phyloP scores from a whole-genome alignment of 1,284 basidiomycete species.

The Vanrija pseudolonga region DNA sequence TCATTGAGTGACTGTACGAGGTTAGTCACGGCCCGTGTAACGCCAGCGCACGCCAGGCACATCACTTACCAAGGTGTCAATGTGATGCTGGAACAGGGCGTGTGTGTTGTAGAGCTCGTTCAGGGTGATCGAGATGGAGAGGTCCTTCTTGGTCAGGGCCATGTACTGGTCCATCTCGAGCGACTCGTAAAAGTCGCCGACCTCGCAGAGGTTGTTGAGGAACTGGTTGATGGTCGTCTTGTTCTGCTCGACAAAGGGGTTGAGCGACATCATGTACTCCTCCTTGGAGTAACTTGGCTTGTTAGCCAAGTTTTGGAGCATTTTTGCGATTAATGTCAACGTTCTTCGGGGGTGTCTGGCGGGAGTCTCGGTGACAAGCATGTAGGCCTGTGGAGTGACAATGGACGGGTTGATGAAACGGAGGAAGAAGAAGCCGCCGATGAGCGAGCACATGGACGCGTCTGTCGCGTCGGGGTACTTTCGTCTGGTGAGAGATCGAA shows the following conservation, averaged over 20 bases:
- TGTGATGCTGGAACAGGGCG: constrained; percentile 87
- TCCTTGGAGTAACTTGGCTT: constrained; percentile 98
- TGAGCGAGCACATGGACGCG: constrained; percentile 95
- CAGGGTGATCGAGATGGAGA: constrained; percentile 97
- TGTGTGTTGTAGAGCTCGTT: constrained; percentile 99
- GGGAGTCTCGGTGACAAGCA: constrained; percentile 96
- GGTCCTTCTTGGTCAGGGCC: constrained; percentile 97
- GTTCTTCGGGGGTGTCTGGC: constrained; percentile 96
- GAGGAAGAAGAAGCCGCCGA: constrained; percentile 99
- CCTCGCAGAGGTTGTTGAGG: constrained; percentile 93
- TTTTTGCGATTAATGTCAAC: constrained; percentile 96
- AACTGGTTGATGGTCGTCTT: constrained; percentile 96
- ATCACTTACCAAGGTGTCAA: constrained; percentile 87
- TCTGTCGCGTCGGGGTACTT: constrained; percentile 98
- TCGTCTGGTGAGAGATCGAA: constrained; percentile 89
- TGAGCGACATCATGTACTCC: constrained; percentile 95
- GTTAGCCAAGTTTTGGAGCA: constrained; percentile 98
- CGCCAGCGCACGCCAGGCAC: constrained; percentile 14
- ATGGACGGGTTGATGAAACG: constrained; percentile 99
- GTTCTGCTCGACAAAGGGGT: constrained; percentile 98
- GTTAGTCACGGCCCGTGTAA: neutral
- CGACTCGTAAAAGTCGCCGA: constrained; percentile 98
- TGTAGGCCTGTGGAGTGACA: constrained; percentile 98
- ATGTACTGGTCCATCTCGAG: constrained; percentile 99
- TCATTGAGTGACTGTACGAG: constrained; percentile 83